These are phyloP conservation scores for Lupinus albus DNA, from an alignment of 306 rosid genomes.

Conservation along the genomic window DNA sequence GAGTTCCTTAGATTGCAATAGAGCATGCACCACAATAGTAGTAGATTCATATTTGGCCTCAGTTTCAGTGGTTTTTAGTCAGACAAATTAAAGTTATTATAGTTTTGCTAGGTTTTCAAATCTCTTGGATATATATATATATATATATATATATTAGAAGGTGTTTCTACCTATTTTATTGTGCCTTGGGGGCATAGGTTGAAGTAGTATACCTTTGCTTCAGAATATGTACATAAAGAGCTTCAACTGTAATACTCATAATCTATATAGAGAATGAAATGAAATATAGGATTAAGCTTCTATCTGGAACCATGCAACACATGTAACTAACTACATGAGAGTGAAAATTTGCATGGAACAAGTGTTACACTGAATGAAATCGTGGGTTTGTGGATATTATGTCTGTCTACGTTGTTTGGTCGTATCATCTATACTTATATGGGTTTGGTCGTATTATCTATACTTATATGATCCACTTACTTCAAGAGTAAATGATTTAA, in stretches of 20 bases:
- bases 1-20: slow-evolving; percentile 55
- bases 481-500: no score
- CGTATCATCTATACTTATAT: no score
- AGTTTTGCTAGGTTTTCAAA: slow-evolving; percentile 1
- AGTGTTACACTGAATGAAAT: neutral
- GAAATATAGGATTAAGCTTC: slow-evolving; percentile 31
- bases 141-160: no score
- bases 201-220: slow-evolving; percentile 33
- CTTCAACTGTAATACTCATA: neutral
- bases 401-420: no score
- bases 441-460: no score
- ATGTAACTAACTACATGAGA: slow-evolving; percentile 16
- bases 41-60: slow-evolving; percentile 35
- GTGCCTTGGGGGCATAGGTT: slow-evolving; percentile 30
- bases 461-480: no score
- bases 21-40: slow-evolving; percentile 6
- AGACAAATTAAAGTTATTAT: neutral
- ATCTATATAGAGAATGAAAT: slow-evolving; percentile 2
- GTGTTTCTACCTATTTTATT: slow-evolving; percentile 8
- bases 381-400: no score
- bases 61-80: slow-evolving; percentile 23
- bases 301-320: slow-evolving; percentile 24
- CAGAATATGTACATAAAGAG: slow-evolving; percentile 31
- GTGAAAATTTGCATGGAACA: slow-evolving; percentile 7
- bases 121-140: slow-evolving; percentile 32